phyloP scores from a whole-genome alignment of 164 flowering plant genomes.

The Protea cynaroides region DNA sequence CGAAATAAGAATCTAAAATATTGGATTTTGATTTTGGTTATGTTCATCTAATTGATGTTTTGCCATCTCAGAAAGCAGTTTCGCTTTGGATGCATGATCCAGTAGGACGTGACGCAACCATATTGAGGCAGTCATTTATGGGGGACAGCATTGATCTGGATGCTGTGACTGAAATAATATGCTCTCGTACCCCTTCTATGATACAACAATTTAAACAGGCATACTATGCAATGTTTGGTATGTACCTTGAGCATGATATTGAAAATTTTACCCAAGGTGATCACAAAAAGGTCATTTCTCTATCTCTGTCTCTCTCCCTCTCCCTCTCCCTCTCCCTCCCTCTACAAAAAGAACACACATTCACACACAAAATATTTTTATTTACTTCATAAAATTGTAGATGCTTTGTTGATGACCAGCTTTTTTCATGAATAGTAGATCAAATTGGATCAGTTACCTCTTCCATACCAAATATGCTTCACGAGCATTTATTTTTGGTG shows the following conservation, averaged over 20 bases:
- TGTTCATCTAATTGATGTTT: too few relatives aligned
- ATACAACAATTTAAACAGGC: constrained; percentile 30
- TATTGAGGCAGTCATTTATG: constrained; percentile 19
- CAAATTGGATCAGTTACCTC: too few relatives aligned
- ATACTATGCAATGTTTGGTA: constrained; percentile 25
- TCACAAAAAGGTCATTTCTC: constrained; percentile 8
- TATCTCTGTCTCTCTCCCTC: background rate
- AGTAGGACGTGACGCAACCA: constrained; percentile 27
- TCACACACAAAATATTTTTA: too few relatives aligned
- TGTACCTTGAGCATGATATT: constrained; percentile 15
- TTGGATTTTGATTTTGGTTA: too few relatives aligned
- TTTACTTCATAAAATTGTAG: too few relatives aligned
- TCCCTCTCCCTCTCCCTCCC: too few relatives aligned
- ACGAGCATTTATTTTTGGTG: too few relatives aligned
- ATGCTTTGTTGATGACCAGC: too few relatives aligned
- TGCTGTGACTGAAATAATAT: constrained; percentile 38
- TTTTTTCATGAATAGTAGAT: too few relatives aligned
- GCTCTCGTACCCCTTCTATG: constrained; percentile 40
- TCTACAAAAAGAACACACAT: too few relatives aligned
- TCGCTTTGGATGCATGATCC: constrained; percentile 39
- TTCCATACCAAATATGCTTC: too few relatives aligned
- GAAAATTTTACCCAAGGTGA: background rate
- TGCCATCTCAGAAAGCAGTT: constrained; percentile 27
- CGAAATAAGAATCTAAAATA: too few relatives aligned
- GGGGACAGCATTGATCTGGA: constrained; percentile 12